phyloP scores from a whole-genome alignment of 768 basidiomycete species.

The Suillus brevipes region DNA sequence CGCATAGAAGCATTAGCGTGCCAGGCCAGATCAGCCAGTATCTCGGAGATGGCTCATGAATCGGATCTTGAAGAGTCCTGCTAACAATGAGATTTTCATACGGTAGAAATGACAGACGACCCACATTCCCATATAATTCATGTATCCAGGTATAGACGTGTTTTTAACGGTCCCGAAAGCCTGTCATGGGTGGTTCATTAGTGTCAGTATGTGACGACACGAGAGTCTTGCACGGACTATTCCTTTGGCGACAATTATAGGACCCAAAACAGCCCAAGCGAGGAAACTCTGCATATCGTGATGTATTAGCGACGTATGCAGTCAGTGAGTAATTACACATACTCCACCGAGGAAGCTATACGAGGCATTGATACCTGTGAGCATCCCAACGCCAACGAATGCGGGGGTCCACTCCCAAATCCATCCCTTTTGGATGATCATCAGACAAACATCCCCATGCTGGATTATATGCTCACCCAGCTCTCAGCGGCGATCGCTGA shows the following conservation, averaged over 20 bases:
- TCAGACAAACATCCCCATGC: not conserved
- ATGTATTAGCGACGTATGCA: constrained; percentile 1
- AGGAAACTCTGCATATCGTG: constrained; percentile 43
- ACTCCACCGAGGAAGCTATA: constrained; percentile 50
- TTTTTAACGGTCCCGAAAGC: constrained; percentile 6
- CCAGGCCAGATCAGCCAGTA: constrained; percentile 47
- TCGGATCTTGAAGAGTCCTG: constrained; percentile 42
- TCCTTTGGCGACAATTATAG: constrained; percentile 53
- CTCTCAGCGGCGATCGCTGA: constrained; percentile 58
- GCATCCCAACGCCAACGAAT: constrained; percentile 58
- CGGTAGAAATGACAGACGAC: not conserved
- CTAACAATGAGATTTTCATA: not conserved
- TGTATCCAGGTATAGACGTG: constrained; percentile 9
- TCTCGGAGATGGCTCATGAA: constrained; percentile 47
- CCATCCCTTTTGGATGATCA: constrained; percentile 10
- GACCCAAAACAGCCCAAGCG: constrained; percentile 63
- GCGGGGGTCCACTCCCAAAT: constrained; percentile 41
- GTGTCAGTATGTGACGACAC: not conserved
- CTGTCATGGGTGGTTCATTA: constrained; percentile 1
- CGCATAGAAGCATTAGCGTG: constrained; percentile 51
- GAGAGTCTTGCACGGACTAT: constrained; percentile 3
- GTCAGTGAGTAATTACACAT: constrained; percentile 19
- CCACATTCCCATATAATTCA: constrained; percentile 14
- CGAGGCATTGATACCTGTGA: constrained; percentile 53
- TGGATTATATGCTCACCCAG: constrained; percentile 39